These are phyloP conservation scores for Diplosphaera chodatii DNA, from an alignment of 139 green algal species.

Conservation along the genomic window DNA sequence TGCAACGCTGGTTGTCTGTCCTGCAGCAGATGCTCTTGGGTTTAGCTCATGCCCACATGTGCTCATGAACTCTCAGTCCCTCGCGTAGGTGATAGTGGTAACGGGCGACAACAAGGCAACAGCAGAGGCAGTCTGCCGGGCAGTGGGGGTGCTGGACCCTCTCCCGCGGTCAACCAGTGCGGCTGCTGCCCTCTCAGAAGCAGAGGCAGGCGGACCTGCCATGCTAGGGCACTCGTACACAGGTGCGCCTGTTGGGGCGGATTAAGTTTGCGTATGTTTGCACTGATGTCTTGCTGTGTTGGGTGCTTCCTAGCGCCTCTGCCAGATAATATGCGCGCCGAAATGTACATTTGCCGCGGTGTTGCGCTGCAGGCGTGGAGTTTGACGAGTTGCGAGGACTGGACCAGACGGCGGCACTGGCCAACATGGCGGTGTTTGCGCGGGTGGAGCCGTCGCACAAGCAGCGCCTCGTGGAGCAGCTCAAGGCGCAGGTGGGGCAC, in stretches of 20 bases:
- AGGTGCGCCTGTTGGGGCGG: too few relatives aligned
- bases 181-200: background rate
- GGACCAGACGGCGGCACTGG: slow-evolving; percentile 38
- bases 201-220: background rate
- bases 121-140: slow-evolving; percentile 56
- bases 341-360: too few relatives aligned
- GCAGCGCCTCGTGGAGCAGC: slow-evolving; percentile 77
- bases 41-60: too few relatives aligned
- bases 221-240: background rate
- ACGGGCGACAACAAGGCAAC: slow-evolving; percentile 89
- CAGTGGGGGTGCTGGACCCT: slow-evolving; percentile 10
- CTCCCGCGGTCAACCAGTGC: background rate
- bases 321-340: too few relatives aligned
- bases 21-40: too few relatives aligned
- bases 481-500: slow-evolving; percentile 69
- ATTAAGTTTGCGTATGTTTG: too few relatives aligned
- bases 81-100: slow-evolving; percentile 41
- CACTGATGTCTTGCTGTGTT: too few relatives aligned
- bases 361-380: slow-evolving; percentile 62
- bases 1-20: too few relatives aligned
- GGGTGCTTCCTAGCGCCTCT: too few relatives aligned
- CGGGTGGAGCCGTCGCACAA: slow-evolving; percentile 93
- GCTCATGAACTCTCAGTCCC: too few relatives aligned
- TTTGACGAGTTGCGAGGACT: slow-evolving; percentile 59
- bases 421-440: slow-evolving; percentile 62